phyloP scores from a whole-genome alignment of 768 basidiomycete species.

The Asterophora lycoperdoides region DNA sequence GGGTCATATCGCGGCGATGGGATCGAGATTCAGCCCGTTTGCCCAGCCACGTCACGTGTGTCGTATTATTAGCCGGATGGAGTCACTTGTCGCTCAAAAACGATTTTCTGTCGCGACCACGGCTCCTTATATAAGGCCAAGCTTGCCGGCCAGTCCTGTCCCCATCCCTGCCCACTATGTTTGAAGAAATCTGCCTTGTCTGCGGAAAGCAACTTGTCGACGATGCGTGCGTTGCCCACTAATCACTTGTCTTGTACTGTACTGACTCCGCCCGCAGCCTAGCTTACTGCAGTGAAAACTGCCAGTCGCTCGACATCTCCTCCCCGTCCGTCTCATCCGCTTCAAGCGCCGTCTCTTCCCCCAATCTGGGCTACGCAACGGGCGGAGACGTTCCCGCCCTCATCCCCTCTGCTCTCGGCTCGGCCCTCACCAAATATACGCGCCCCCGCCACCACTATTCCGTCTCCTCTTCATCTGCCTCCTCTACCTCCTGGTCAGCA shows the following conservation, averaged over 20 bases:
- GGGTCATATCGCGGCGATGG: constrained; percentile 8
- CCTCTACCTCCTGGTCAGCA: constrained; percentile 64
- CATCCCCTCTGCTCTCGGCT: constrained; percentile 61
- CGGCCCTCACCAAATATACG: constrained; percentile 43
- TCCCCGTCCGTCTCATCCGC: constrained; percentile 66
- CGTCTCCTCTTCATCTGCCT: constrained; percentile 58
- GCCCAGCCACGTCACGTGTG: constrained; percentile 19
- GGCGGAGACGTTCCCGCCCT: constrained; percentile 65
- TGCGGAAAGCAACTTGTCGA: constrained; percentile 64
- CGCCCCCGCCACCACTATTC: constrained; percentile 45
- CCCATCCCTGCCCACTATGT: constrained; percentile 42
- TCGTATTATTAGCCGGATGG: constrained; percentile 22
- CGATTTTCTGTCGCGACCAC: constrained; percentile 31
- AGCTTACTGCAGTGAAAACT: constrained; percentile 69
- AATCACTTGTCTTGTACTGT: too few relatives aligned
- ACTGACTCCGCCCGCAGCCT: constrained; percentile 43
- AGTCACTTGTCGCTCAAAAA: constrained; percentile 34
- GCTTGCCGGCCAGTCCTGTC: constrained; percentile 11
- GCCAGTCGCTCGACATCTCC: constrained; percentile 55
- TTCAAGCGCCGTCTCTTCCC: constrained; percentile 68
- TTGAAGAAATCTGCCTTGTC: constrained; percentile 72
- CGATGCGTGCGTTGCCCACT: constrained; percentile 48
- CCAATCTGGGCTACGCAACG: constrained; percentile 47
- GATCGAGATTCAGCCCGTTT: too few relatives aligned
- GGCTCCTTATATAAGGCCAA: constrained; percentile 34